A percentile compares a stretch with the other conserved stretches of the same genome.
Evolutionary conservation across 164 flowering plant species (phyloP).

Genomic region (Cinnamomum chago): DNA sequence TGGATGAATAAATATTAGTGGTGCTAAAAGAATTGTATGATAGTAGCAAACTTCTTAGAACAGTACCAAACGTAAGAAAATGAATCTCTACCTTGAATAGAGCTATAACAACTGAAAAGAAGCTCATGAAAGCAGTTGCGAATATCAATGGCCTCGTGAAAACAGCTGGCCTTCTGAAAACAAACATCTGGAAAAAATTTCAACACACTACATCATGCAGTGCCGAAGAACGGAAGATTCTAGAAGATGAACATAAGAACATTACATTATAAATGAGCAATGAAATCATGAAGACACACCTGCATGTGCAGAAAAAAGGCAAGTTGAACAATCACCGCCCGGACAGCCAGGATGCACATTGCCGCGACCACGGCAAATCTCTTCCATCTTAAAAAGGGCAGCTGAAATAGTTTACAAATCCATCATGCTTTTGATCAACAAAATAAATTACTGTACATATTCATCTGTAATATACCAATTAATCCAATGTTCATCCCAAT

Average conservation of each 20-base stretch:
- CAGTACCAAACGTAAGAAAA: not conserved
- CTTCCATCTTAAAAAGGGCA: slow-evolving; percentile 93
- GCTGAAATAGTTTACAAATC: slow-evolving; percentile 31
- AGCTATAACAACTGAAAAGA: slow-evolving; percentile 97
- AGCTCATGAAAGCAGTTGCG: slow-evolving; percentile 97
- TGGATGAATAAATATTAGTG: no score
- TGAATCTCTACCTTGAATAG: slow-evolving; percentile 71
- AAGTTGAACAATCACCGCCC: slow-evolving; percentile 91
- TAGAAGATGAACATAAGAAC: not conserved
- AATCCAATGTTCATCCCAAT: not conserved
- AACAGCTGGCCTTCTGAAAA: slow-evolving; percentile 57
- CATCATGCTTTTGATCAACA: not conserved
- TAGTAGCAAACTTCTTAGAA: not conserved
- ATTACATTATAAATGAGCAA: not conserved
- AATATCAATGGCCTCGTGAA: slow-evolving; percentile 78
- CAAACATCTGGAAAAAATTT: slow-evolving; percentile 53
- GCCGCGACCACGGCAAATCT: slow-evolving; percentile 85
- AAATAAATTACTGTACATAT: not conserved
- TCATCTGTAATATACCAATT: no score
- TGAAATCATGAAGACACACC: slow-evolving; percentile 32
- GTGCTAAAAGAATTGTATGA: not conserved
- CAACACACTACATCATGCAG: slow-evolving; percentile 3
- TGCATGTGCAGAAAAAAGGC: slow-evolving; percentile 88
- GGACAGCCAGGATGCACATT: slow-evolving; percentile 84
- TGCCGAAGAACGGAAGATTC: not conserved